Conservation (phyloP, 768 basidiomycete genomes). For the Sporobolomyces roseus region DNA sequence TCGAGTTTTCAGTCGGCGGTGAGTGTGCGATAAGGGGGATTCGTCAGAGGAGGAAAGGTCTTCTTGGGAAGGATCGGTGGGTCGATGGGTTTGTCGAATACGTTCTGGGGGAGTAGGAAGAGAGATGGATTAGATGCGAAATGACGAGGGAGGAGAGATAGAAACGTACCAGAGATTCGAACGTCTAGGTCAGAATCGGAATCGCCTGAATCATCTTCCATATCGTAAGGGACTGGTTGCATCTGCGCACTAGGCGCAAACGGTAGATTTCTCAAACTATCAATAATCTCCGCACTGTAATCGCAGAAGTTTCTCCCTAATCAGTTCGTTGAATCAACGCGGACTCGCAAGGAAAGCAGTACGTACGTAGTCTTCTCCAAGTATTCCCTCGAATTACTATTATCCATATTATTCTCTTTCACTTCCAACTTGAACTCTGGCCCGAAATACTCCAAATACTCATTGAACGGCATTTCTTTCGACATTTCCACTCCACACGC, state of each 20-base stretch:
- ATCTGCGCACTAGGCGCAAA: conserved; percentile 80
- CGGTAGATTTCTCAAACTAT: conserved; percentile 59
- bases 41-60: conserved; percentile 17
- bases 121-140: too few relatives aligned
- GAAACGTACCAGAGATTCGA: conserved; percentile 43
- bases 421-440: conserved; percentile 92
- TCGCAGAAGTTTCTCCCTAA: neutral
- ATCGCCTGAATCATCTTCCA: conserved; percentile 51
- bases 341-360: neutral
- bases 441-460: conserved; percentile 96
- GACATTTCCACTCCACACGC: conserved; percentile 79
- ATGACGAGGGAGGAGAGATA: neutral
- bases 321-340: conserved; percentile 43
- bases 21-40: conserved; percentile 2
- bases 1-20: neutral
- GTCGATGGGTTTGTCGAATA: conserved; percentile 15
- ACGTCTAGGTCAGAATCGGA: conserved; percentile 50
- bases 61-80: conserved; percentile 8
- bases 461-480: conserved; percentile 75
- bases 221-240: conserved; percentile 74
- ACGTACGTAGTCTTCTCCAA: conserved; percentile 73
- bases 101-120: conserved; percentile 11
- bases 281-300: conserved; percentile 56
- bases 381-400: conserved; percentile 77
- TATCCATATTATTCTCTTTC: conserved; percentile 86